Evolutionary conservation across 495 filamentous ascomycete species (phyloP), one percentile per base, ranked within the genome.

Genomic region (Trichoderma parareesei): DNA sequence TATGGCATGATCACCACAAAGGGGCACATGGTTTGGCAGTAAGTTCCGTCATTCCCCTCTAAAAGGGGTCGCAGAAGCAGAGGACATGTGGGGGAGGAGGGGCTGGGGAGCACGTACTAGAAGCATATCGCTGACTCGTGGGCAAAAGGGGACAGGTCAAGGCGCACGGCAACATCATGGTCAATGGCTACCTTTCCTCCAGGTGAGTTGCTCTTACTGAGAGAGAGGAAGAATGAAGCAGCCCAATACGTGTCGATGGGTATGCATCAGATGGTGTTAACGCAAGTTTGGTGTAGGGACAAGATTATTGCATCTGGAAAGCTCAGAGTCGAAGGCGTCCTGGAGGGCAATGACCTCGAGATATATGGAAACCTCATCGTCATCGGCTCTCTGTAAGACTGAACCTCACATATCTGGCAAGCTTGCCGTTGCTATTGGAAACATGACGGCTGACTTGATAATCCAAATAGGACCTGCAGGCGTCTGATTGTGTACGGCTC

Each of bases 291-390:
- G 53, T 40, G 37, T 53, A 74, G 70, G 43, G 72, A 75, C 67
- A 75, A 75, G 66, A 74, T 76, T 65, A 77, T 75, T 66, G 75
- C 74, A 38, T 77, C 73, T 70, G 75, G 75, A 27, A 75, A 76
- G 67, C 70, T 77, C 10, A 77, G 70, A 61, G 68, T 77, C 42
- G 70, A 68, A 9, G 75, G 75, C 4, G 71, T 67, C 10, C 67
- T 74, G 10, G 71, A 75, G 35, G 73, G 72, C n/a, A 64, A 70
- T 10, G 73, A 71, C 13, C 62, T 77, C 63, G 75, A 77, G 49
- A 74, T 77, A 5, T 77, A 71, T 70, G 75, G 75, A 3, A 69
- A 69, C 16, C 37, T 76, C 33, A 74, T 68, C 1, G 74, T 77
- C 60, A 71, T 75, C 35, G 75, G 75, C 35, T 75, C 69, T 65